A percentile compares a stretch with the other conserved stretches of the same genome.
phyloP scores from a whole-genome alignment of 2,329 filamentous ascomycete species.

The Colletotrichum liaoningense region DNA sequence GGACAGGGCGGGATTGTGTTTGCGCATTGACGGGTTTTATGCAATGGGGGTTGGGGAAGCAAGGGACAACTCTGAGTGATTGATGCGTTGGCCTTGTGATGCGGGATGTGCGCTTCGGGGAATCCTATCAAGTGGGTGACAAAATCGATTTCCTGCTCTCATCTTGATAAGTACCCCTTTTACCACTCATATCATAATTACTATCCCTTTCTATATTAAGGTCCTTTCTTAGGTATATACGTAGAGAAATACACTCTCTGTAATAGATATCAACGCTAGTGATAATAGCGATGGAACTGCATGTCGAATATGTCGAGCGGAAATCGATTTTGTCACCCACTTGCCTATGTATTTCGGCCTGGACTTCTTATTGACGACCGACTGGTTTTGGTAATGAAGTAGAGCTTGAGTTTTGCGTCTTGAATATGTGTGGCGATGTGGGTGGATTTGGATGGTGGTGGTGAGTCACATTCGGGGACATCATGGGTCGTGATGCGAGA shows the following conservation, averaged over 20 bases:
- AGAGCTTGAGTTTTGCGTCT: not conserved
- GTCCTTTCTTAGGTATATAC: no score
- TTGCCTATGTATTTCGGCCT: not conserved
- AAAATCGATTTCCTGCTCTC: no score
- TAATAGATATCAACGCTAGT: no score
- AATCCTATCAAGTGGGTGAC: no score
- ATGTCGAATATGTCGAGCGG: no score
- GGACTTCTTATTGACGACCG: no score
- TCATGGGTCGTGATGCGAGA: not conserved
- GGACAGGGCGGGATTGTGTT: not conserved
- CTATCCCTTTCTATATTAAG: no score
- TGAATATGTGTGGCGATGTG: not conserved
- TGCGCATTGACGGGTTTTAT: conserved; percentile 16
- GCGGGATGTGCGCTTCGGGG: not conserved
- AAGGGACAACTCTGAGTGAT: not conserved
- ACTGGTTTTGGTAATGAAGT: not conserved
- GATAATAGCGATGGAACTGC: no score
- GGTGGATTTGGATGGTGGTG: not conserved
- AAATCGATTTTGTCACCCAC: no score
- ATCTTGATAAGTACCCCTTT: no score
- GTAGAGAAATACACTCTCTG: no score
- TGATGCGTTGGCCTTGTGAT: not conserved
- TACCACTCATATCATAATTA: no score
- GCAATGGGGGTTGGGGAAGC: not conserved
- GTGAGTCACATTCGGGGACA: not conserved